Evolutionary conservation across 2,329 filamentous ascomycete genomes (phyloP).

Genomic region (Sclerotinia glacialis): DNA sequence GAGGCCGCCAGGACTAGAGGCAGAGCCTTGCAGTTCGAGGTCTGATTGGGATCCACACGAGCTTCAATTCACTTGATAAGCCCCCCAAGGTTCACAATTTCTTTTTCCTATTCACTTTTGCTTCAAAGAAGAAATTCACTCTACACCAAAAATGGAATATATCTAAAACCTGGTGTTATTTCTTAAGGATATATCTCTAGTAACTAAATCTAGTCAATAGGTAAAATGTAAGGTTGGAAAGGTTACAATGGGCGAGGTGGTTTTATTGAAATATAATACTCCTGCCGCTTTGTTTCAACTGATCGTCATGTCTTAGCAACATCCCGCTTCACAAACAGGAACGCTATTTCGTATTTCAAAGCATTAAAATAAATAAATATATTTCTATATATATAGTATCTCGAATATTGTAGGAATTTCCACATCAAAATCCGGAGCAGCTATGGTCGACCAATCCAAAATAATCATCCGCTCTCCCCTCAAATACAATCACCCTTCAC

Average conservation of each 20-base stretch:
- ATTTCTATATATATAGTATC: not conserved
- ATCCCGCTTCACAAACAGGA: not conserved
- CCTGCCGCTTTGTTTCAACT: slow-evolving; percentile 18
- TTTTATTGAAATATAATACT: not conserved
- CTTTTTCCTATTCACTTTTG: not conserved
- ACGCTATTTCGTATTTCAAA: not conserved
- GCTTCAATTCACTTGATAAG: slow-evolving; percentile 9
- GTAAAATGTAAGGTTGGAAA: not conserved
- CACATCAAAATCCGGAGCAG: not conserved
- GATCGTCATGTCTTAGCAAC: slow-evolving; percentile 11
- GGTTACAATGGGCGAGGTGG: not conserved
- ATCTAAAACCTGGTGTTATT: not conserved
- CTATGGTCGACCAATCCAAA: not conserved
- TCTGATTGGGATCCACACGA: slow-evolving; percentile 8
- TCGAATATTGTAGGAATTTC: not conserved
- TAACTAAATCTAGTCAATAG: not conserved
- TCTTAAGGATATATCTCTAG: not conserved
- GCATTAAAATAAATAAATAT: not conserved
- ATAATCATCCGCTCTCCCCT: slow-evolving; percentile 24
- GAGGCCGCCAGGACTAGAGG: slow-evolving; percentile 9
- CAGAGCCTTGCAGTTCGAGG: slow-evolving; percentile 4
- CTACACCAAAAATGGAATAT: accelerated
- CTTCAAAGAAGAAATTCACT: not conserved
- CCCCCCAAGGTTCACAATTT: not conserved
- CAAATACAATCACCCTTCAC: slow-evolving; percentile 24